Conservation (phyloP, 495 filamentous ascomycete species). For the Xylaria telfairii region DNA sequence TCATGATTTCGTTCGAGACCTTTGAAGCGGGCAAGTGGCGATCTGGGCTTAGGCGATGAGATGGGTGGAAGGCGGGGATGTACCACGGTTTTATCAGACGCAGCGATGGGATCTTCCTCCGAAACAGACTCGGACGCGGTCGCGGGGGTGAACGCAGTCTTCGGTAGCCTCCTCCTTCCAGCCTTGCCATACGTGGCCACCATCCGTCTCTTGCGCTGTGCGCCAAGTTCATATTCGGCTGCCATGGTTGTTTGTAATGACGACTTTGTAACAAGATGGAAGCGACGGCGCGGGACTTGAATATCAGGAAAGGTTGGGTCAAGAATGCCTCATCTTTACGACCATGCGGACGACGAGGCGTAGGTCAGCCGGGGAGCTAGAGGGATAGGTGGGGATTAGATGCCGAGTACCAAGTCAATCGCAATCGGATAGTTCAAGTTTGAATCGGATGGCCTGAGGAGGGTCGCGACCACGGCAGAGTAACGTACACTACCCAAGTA, state of each 20-base stretch:
- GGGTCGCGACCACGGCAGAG: background rate
- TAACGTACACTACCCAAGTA: background rate
- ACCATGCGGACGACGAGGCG: background rate
- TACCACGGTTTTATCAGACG: slow-evolving; percentile 31
- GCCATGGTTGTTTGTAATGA: slow-evolving; percentile 35
- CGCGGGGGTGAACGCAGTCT: slow-evolving; percentile 33
- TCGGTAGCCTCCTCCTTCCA: slow-evolving; percentile 36
- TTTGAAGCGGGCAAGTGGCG: slow-evolving; percentile 26
- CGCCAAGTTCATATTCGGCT: slow-evolving; percentile 42
- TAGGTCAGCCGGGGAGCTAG: background rate
- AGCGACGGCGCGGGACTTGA: background rate
- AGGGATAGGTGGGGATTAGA: background rate
- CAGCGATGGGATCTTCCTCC: slow-evolving; percentile 36
- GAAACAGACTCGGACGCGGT: slow-evolving; percentile 36
- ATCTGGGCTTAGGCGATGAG: slow-evolving; percentile 27
- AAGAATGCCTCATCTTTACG: slow-evolving; percentile 18
- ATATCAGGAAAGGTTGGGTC: background rate
- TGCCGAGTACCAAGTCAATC: slow-evolving; percentile 1
- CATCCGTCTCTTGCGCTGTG: slow-evolving; percentile 42
- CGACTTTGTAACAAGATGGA: background rate
- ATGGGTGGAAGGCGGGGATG: slow-evolving; percentile 29
- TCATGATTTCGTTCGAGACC: slow-evolving; percentile 19
- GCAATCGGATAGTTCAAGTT: background rate
- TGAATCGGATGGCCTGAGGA: background rate
- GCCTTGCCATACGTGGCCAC: slow-evolving; percentile 50